These are phyloP conservation scores for Penicillium corylophilum DNA, from an alignment of 2,329 filamentous ascomycete species.

Conservation along the genomic window DNA sequence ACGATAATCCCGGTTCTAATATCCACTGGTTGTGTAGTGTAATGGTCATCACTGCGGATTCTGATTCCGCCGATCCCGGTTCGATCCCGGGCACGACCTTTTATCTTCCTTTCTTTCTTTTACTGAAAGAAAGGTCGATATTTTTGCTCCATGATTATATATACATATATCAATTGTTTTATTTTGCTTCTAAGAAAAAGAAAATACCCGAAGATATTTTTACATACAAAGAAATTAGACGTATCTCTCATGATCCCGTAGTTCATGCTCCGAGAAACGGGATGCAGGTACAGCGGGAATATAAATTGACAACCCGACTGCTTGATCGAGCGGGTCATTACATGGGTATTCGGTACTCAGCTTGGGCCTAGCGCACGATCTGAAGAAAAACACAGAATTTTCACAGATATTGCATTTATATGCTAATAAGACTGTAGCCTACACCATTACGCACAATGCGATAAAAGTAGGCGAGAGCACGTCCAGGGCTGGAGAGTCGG, in stretches of 20 bases:
- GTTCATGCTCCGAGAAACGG: neutral
- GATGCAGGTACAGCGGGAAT: neutral
- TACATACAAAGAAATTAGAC: neutral
- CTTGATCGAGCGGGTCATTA: neutral
- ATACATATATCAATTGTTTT: neutral
- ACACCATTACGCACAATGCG: too few relatives aligned
- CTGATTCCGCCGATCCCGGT: neutral
- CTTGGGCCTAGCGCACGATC: too few relatives aligned
- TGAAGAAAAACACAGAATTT: too few relatives aligned
- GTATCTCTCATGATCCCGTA: neutral
- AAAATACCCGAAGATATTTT: too few relatives aligned
- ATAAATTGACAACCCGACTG: neutral
- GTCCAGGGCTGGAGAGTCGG: too few relatives aligned
- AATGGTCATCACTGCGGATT: slow-evolving; percentile 1
- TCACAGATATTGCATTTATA: too few relatives aligned
- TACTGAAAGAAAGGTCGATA: neutral
- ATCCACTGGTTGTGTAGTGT: neutral
- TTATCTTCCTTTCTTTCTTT: slow-evolving; percentile 4
- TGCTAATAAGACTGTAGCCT: too few relatives aligned
- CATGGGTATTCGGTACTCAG: too few relatives aligned
- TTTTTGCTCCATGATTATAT: too few relatives aligned
- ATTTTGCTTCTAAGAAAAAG: neutral
- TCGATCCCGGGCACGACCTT: slow-evolving; percentile 1
- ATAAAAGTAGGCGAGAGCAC: too few relatives aligned
- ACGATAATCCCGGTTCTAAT: too few relatives aligned